Base-by-base conservation (phyloP, 2,329 filamentous ascomycete genomes). In the Anthostomella pinea region DNA sequence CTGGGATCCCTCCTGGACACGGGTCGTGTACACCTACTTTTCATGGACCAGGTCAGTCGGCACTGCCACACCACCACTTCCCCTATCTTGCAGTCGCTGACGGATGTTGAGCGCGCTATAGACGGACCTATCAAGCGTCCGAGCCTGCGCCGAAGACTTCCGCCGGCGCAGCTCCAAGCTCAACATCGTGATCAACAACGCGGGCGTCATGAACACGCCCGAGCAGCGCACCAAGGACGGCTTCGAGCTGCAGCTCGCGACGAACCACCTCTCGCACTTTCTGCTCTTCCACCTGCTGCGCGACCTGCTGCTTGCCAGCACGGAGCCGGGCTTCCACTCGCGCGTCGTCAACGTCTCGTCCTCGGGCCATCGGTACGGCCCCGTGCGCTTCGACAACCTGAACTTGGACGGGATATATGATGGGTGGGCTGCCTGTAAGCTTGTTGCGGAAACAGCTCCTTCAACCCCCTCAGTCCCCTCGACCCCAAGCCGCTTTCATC, bases 231-330 rank as follows among this genome's bases (percentile, higher is more conserved):
- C 39, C 5, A 16, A 38, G 22, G 45, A 51, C 23, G 48, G 45
- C 13, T 45, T 44, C 19, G 48, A 53, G 26, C 25, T 43, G 10
- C 45, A 51, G 28, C 32, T 48, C 10, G 48, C 35, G 19, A 48
- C 41, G 20, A 53, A 51, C 33, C 42, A 28, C 8, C 17, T 15
- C 13, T 11, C 32, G 7, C 34, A 36, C 27, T 78, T 77, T 58
- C 61, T 77, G 0, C 62, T 78, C 9, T 70, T 75, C 51, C 61
- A 74, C 25, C 62, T 76, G 2, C 58, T 77, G 25, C 67, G 67
- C 38, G 55, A 64, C 3, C 47, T 64, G 0, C 53, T 77, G 6
- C 59, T 75, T 3, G 51, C 61, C 2, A 62, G 61, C n/a, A 48
- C 63, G 4, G 68, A 63, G 1, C 55, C 65, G 0, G 46, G 53